Conservation (phyloP, 2,329 filamentous ascomycete species). For the Anisogramma anomala region DNA sequence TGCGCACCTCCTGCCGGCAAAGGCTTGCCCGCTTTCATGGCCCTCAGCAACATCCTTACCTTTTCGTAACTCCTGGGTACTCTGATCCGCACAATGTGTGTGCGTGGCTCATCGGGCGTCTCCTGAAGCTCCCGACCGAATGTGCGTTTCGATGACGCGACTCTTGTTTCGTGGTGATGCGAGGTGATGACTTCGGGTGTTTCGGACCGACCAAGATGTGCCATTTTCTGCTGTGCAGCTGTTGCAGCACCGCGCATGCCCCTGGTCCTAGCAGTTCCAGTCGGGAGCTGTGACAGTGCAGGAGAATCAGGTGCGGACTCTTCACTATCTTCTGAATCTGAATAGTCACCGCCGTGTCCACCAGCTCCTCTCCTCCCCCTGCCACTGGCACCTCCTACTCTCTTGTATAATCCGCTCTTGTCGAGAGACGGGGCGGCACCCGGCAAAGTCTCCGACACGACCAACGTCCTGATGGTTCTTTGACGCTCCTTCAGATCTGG, state of each 20-base stretch:
- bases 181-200: conserved; percentile 64
- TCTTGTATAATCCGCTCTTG: conserved; percentile 79
- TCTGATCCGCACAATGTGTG: conserved; percentile 62
- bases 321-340: conserved; percentile 85
- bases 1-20: conserved; percentile 29
- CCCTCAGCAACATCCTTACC: conserved; percentile 50
- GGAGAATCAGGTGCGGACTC: conserved; percentile 82
- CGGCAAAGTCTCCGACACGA: conserved; percentile 86
- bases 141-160: conserved; percentile 36
- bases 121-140: conserved; percentile 58
- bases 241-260: conserved; percentile 82
- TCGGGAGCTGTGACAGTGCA: conserved; percentile 52
- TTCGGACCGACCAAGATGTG: conserved; percentile 68
- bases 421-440: conserved; percentile 72
- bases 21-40: conserved; percentile 29
- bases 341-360: conserved; percentile 57
- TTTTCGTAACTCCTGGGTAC: conserved; percentile 52
- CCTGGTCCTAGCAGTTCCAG: conserved; percentile 73
- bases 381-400: conserved; percentile 47
- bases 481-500: conserved; percentile 95
- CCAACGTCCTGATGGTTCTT: conserved; percentile 80
- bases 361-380: conserved; percentile 32
- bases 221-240: conserved; percentile 79
- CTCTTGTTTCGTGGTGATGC: conserved; percentile 63
- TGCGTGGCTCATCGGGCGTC: conserved; percentile 64